Evolutionary conservation across 2,329 filamentous ascomycete species (phyloP), one percentile per base, ranked within the genome.

Genomic region (Paramyrothecium roridum): DNA sequence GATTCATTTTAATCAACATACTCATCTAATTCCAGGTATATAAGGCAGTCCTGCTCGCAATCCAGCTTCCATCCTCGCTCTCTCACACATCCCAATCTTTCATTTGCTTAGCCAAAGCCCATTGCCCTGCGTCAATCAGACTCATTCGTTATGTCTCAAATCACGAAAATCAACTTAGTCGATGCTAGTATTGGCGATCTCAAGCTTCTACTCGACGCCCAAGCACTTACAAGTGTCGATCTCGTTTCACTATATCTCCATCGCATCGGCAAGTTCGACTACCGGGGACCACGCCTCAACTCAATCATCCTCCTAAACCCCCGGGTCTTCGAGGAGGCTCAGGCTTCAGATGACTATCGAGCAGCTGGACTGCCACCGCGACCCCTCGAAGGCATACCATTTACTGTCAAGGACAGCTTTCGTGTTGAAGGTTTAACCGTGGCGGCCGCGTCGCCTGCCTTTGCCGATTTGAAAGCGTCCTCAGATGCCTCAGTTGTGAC

Each of bases 381-480:
- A 8, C 55, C 52, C 1, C 69, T 85, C 0, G 81, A 86, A 59
- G 80, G 83, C 1, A 82, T 86, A 8, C 81, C 82, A 0, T 85
- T 76, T 56, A 82, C 80, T 0, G 71, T 83, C 59, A 85, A 86
- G 63, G 82, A 86, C 61, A 80, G 74, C 61, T 84, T 80, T 70
- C 82, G 79, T 58, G 76, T 80, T 26, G 71, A 73, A 22, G 79
- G 78, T 2, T 76, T 84, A 72, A 82, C 76, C 0, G 77, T 80
- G 2, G 80, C 81, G 0, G 69, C 74, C 52, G 83, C 81, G 1
- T 84, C 81, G 0, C 79, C 80, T 2, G 83, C 82, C 0, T 81
- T 86, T 53, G 62, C 74, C 33, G 63, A 77, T 8, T 63, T 86
- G 0, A 59, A 79, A 2, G 75, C 83, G 0, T 77, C 72, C 8